phyloP scores from a whole-genome alignment of 306 rosid species.

The Acacia crassicarpa region DNA sequence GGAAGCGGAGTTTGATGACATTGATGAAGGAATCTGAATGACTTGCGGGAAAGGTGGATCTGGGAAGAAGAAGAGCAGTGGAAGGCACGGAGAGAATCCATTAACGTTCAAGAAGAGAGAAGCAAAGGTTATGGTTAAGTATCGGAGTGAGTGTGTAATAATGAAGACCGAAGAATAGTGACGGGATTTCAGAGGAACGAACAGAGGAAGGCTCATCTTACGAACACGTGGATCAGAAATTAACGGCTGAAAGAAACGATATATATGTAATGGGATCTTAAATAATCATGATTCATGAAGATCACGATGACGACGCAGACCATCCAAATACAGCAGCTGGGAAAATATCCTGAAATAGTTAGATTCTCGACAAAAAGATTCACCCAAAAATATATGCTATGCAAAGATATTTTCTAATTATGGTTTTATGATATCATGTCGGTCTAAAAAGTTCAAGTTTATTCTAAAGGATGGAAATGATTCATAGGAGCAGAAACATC shows the following conservation, averaged over 20 bases:
- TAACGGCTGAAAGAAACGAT: conserved; percentile 20
- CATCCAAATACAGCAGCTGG: not conserved
- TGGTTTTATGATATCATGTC: not conserved
- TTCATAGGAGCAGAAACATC: not conserved
- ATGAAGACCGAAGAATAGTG: not conserved
- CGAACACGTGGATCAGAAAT: conserved; percentile 34
- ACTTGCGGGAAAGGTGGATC: conserved; percentile 26
- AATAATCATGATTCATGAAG: not conserved
- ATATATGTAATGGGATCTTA: not conserved
- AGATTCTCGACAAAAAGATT: not conserved
- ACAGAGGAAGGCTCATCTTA: not conserved
- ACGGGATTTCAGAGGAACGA: not conserved
- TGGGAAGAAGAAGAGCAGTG: conserved; percentile 36
- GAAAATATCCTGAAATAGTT: not conserved
- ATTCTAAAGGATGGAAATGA: not conserved
- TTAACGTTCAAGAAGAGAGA: not conserved
- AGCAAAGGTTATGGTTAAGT: not conserved
- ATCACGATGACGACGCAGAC: not conserved
- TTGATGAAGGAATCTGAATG: conserved; percentile 26
- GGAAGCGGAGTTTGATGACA: conserved; percentile 16
- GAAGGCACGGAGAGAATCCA: conserved; percentile 46
- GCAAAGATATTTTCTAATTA: not conserved
- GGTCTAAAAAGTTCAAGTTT: no score
- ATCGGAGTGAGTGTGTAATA: not conserved
- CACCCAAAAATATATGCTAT: not conserved